These are phyloP conservation scores for Epichloe festucae DNA, from an alignment of 2,329 filamentous ascomycete species.

Conservation along the genomic window DNA sequence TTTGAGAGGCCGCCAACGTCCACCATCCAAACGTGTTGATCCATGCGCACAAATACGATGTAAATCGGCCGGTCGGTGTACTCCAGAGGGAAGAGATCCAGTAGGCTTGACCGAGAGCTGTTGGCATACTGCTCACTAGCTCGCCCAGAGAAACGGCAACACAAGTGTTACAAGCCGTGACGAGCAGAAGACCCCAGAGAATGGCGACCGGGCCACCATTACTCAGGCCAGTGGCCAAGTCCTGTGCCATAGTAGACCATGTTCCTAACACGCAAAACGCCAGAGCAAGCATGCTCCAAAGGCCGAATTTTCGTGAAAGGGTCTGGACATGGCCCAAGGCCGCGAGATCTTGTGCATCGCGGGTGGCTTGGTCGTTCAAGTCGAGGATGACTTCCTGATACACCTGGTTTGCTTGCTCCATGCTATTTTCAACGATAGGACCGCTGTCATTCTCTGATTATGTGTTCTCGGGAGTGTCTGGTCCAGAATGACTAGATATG, in stretches of 20 bases:
- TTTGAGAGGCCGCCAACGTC: constrained; percentile 40
- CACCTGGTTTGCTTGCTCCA: constrained; percentile 7
- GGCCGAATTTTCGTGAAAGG: constrained; percentile 34
- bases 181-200: constrained; percentile 41
- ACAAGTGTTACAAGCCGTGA: constrained; percentile 37
- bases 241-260: constrained; percentile 44
- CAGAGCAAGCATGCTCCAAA: constrained; percentile 43
- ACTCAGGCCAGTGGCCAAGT: constrained; percentile 32
- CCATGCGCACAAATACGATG: constrained; percentile 45
- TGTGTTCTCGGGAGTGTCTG: background rate
- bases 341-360: constrained; percentile 27
- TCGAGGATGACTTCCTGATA: constrained; percentile 1
- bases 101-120: constrained; percentile 45
- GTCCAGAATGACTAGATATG: background rate
- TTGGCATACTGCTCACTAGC: constrained; percentile 45
- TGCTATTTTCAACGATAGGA: constrained; percentile 1
- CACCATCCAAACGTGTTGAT: constrained; percentile 50
- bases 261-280: constrained; percentile 45
- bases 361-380: constrained; percentile 6
- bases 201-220: constrained; percentile 41
- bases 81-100: constrained; percentile 30
- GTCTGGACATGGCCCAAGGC: constrained; percentile 26
- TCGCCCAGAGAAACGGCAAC: constrained; percentile 43
- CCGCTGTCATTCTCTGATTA: constrained; percentile 6
- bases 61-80: constrained; percentile 32